Base-by-base conservation (phyloP, 495 filamentous ascomycete species). In the Aspergillus hancockii region DNA sequence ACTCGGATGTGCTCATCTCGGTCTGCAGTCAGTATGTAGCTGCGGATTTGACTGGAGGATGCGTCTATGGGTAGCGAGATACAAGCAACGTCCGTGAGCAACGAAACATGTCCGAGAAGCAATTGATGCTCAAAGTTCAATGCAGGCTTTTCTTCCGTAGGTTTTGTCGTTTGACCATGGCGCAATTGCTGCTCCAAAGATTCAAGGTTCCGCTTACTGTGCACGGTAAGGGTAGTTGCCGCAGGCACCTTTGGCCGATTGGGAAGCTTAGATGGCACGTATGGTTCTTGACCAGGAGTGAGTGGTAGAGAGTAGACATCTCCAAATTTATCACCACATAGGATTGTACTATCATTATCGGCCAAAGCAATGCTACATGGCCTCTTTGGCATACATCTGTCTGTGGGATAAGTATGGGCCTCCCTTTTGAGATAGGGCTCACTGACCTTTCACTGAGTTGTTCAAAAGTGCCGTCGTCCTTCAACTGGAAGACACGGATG, bases 1-100 rank as follows among this genome's bases (percentile, higher is more conserved):
- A 98, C 80, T 54, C 94, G 91, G 65, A 98, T 96, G 69, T 98
- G 95, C 78, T 98, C 94, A 77, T 98, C 94, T 55, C 94, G 86
- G 75, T 98, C 94, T 19, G 87, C 88, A 8, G 92, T 96, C 61
- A 98, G 68, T 60, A 98, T 88, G 69, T 93, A 96, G 43, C 71
- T 77, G 52, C 84, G 75, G 4, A 69, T 68, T 21, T 55, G 50
- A n/a, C 63, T 63, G 10, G 23, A 75, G 52, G 54, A 71, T 25
- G 66, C 51, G 13, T 61, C 63, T 25, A 55, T 57, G 40, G 64
- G 60, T 38, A 74, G 54, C 21, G 72, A 69, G 5, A 81, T 84
- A 25, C 84, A 78, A 3, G 73, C 63, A 34, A 97, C 62, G 65
- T 92, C 88, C 0, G 91, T 93, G 25, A 98, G 84, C 82, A 97